phyloP scores from a whole-genome alignment of 179 eudicot genomes.

The Camellia oleifera region DNA sequence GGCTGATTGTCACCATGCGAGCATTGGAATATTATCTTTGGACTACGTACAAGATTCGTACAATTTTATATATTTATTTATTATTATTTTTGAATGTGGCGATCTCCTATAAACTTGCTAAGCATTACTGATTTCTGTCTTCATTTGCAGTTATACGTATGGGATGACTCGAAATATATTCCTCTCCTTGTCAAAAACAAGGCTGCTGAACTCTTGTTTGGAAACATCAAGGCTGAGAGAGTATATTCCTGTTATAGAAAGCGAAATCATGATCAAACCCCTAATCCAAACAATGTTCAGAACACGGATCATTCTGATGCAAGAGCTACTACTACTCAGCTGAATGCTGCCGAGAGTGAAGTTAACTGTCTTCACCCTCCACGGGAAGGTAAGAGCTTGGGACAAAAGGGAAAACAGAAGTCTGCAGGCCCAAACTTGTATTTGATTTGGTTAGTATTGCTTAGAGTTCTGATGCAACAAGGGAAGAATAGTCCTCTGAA shows the following conservation, averaged over 20 bases:
- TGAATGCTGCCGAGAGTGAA: neutral
- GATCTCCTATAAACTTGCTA: neutral
- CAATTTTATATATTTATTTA: neutral
- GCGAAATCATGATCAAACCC: constrained; percentile 24
- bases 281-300: neutral
- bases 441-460: constrained; percentile 64
- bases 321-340: neutral
- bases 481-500: constrained; percentile 60
- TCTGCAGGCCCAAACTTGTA: constrained; percentile 35
- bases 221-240: constrained; percentile 65
- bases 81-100: neutral
- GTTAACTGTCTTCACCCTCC: neutral
- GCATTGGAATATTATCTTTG: neutral
- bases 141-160: constrained; percentile 67
- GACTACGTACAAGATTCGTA: neutral
- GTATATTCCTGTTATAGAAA: constrained; percentile 47
- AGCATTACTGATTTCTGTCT: neutral
- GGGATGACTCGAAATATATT: constrained; percentile 68
- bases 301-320: neutral
- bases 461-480: constrained; percentile 49
- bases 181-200: constrained; percentile 71
- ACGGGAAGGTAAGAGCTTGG: constrained; percentile 2
- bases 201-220: constrained; percentile 77
- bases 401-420: constrained; percentile 6
- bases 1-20: too few relatives aligned